Percentiles rank a stretch among this genome's conserved stretches.
Conservation (phyloP, 2,329 filamentous ascomycete genomes). For the Pseudomassariella vexata region DNA sequence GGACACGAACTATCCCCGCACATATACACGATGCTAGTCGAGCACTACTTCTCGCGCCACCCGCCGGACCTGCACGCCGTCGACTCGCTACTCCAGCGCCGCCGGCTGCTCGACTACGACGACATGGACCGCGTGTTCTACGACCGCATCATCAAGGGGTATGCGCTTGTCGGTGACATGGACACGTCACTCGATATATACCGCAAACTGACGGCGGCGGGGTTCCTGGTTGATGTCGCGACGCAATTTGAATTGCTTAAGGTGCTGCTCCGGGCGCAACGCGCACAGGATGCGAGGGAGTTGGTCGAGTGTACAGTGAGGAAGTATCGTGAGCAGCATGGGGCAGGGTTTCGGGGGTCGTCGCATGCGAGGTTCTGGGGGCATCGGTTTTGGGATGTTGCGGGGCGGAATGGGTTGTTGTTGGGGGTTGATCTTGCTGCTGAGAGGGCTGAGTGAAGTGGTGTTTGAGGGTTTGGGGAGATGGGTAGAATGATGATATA, state of each 20-base stretch:
- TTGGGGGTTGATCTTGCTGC: no score
- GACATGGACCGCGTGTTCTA: constrained; percentile 43
- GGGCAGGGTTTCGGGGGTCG: constrained; percentile 1
- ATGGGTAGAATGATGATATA: no score
- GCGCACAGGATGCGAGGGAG: constrained; percentile 13
- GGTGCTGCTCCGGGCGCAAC: constrained; percentile 12
- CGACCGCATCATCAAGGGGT: constrained; percentile 52
- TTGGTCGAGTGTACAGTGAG: constrained; percentile 17
- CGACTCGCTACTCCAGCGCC: constrained; percentile 50
- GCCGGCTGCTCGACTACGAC: constrained; percentile 24
- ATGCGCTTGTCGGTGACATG: constrained; percentile 48
- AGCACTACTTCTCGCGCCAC: constrained; percentile 55
- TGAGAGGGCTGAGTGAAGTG: no score
- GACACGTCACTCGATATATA: constrained; percentile 44
- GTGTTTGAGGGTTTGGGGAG: no score
- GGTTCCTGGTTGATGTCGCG: constrained; percentile 34
- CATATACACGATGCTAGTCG: constrained; percentile 70
- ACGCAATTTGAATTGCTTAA: constrained; percentile 39
- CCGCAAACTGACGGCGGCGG: constrained; percentile 33
- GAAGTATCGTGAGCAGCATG: constrained; percentile 11
- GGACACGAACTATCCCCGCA: constrained; percentile 52
- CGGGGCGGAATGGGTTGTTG: constrained; percentile 7
- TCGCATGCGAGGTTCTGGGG: constrained; percentile 14
- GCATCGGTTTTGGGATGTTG: constrained; percentile 20
- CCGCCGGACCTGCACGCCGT: constrained; percentile 57